Conservation (phyloP, 164 flowering plant genomes). For the Amborella trichopoda region DNA sequence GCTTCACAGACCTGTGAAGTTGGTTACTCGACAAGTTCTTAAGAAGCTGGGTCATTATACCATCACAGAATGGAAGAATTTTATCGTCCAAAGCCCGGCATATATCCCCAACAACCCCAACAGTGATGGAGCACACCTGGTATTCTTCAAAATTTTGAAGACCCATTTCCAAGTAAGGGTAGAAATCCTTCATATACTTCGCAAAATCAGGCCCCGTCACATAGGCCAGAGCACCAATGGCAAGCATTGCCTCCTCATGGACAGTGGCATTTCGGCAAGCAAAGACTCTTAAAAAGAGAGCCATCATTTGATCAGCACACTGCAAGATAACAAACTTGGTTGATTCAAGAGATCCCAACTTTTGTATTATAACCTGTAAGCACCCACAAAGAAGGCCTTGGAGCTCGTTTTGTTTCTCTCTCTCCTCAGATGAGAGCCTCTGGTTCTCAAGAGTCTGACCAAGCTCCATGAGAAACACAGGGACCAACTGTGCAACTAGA, state of each 20-base stretch:
- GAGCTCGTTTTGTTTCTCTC: constrained; percentile 40
- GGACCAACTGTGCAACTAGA: constrained; percentile 36
- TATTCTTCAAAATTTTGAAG: constrained; percentile 62
- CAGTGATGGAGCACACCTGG: constrained; percentile 53
- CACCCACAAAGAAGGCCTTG: constrained; percentile 62
- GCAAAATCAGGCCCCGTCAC: constrained; percentile 35
- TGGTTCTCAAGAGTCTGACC: constrained; percentile 40
- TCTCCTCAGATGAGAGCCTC: constrained; percentile 38
- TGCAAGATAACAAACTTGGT: constrained; percentile 36
- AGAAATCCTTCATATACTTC: constrained; percentile 48
- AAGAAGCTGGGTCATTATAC: constrained; percentile 52
- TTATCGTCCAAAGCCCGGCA: constrained; percentile 53
- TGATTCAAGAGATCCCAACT: constrained; percentile 32
- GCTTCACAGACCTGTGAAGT: constrained; percentile 53
- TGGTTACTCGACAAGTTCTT: constrained; percentile 53
- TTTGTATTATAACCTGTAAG: constrained; percentile 51
- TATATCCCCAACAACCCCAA: constrained; percentile 54
- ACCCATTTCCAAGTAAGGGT: constrained; percentile 49
- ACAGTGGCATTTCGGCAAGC: constrained; percentile 45
- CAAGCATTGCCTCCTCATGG: constrained; percentile 64
- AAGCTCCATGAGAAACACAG: constrained; percentile 46
- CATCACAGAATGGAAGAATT: constrained; percentile 51
- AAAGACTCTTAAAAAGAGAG: constrained; percentile 44
- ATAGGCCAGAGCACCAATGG: constrained; percentile 57
- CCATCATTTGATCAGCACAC: constrained; percentile 55